These are phyloP conservation scores for Fraxinus baroniana DNA, from an alignment of 305 asterid species.

Conservation along the genomic window DNA sequence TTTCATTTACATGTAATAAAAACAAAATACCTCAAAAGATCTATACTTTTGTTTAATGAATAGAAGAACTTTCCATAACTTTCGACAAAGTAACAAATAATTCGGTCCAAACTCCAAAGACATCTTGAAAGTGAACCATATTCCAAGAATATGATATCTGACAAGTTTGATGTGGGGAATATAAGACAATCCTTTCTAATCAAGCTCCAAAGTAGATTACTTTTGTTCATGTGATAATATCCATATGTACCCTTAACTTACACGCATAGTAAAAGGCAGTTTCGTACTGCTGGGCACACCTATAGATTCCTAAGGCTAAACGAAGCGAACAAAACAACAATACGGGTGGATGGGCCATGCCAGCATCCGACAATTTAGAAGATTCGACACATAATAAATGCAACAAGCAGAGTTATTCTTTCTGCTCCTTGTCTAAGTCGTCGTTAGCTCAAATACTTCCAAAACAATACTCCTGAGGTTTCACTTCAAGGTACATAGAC, in stretches of 20 bases:
- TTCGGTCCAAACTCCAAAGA: neutral
- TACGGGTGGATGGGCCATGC: neutral
- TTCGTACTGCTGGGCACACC: neutral
- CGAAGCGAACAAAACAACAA: neutral
- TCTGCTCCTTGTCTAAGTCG: neutral
- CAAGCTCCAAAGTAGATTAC: neutral
- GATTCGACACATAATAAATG: neutral
- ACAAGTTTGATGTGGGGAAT: neutral
- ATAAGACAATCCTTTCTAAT: neutral
- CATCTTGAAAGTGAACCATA: slow-evolving; percentile 1
- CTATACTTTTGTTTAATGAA: neutral
- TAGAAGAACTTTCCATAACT: neutral
- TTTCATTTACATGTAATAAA: neutral
- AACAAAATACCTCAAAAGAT: neutral
- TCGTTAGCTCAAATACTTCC: neutral
- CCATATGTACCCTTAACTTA: neutral
- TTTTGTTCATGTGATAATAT: neutral
- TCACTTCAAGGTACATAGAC: neutral
- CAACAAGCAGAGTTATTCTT: neutral
- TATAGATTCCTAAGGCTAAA: neutral
- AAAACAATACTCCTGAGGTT: neutral
- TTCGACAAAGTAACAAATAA: neutral
- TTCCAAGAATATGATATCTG: neutral
- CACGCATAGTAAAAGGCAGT: neutral
- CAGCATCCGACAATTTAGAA: neutral